Conservation (phyloP, 345 rosid genomes). For the Hibiscus trionum region DNA sequence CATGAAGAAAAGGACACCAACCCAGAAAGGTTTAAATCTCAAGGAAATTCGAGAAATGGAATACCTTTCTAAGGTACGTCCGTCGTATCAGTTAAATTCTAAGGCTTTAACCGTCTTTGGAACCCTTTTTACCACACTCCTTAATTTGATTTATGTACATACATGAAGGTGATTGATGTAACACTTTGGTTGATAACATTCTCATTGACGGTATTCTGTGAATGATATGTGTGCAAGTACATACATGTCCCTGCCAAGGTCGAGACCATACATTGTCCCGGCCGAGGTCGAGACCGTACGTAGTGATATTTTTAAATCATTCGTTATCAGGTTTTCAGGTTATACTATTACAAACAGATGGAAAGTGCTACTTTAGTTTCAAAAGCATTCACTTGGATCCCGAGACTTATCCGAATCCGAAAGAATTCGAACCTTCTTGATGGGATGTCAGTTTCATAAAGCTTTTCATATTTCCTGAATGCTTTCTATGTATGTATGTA, state of each 20-base stretch:
- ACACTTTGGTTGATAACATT: neutral
- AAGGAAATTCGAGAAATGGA: neutral
- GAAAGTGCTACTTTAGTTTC: neutral
- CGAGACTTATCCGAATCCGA: neutral
- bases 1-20: neutral
- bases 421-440: neutral
- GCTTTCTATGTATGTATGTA: too few species aligned
- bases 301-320: neutral
- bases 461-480: neutral
- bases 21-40: neutral
- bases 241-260: neutral
- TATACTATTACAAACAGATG: neutral
- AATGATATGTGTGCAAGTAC: neutral
- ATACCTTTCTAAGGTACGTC: neutral
- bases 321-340: neutral
- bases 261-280: too few species aligned
- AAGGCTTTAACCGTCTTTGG: too few species aligned
- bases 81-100: too few species aligned
- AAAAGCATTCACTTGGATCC: neutral
- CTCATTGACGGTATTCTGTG: neutral
- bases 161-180: neutral
- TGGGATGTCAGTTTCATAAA: neutral
- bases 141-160: neutral
- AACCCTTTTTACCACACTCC: neutral
- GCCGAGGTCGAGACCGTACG: neutral